Evolutionary conservation across 495 filamentous ascomycete genomes (phyloP), one percentile per base, ranked within the genome.

Genomic region (Penicillium cosmopolitanum): DNA sequence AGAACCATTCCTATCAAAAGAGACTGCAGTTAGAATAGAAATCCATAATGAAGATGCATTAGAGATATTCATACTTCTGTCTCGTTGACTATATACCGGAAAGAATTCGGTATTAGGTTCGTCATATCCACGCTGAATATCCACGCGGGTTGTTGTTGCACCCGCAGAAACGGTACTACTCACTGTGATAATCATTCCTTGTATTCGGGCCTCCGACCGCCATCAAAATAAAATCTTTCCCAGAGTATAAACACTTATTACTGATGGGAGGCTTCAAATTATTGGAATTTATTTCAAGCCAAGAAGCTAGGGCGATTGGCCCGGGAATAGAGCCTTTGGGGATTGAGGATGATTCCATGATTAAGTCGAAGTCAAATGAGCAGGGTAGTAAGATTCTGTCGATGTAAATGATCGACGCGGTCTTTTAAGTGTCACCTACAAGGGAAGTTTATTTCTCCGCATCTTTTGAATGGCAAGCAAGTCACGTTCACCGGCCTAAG

Each of bases 221-320:
- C 63, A 66, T 66, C 46, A 66, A 21, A 4, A 61, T 66, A 44
- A 66, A 66, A 25, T 66, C 63, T 19, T 66, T 46, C 9, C 63
- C 63, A 61, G 92, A 84, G 75, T 92, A 91, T 58, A 96, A 87
- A 73, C 89, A 92, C 71, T 88, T 90, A 72, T 95, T 95, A 73
- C 94, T 95, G 71, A 96, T 85, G 3, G 91, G 91, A 0, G 91
- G 91, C 70, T 91, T 84, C 57, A 96, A 80, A 38, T 93, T 83
- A 61, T 93, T 88, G 1, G 87, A 84, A 71, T 96, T 95, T 68
- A 87, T 84, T 58, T 87, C 82, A 13, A 96, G 82, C 91, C 91
- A 66, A 5, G 59, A 44, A 10, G 55, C 15, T 18, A 66, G 34
- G 12, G 40, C 18, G 46, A 66, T 43, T n/a, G 53, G 35, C 19